A percentile compares a stretch with the other conserved stretches of the same genome.
phyloP scores from a whole-genome alignment of 2,329 filamentous ascomycete species.

The Biscogniauxia sp. region DNA sequence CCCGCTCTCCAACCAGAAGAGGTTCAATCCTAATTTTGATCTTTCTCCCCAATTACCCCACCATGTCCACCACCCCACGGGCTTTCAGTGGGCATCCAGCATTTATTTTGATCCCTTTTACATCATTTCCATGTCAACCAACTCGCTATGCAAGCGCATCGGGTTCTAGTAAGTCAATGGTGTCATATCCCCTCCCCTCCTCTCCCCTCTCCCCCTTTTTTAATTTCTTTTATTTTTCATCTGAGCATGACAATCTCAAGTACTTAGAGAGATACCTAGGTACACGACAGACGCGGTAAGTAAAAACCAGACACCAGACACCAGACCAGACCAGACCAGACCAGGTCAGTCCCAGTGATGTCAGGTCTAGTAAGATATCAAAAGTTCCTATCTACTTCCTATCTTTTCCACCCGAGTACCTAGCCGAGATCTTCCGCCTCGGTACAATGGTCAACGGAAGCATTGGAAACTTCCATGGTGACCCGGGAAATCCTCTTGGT shows the following conservation, averaged over 20 bases:
- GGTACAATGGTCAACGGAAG: slow-evolving; percentile 19
- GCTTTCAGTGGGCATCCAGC: neutral
- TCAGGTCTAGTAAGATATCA: too few species aligned
- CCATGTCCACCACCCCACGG: neutral
- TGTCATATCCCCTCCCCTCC: too few species aligned
- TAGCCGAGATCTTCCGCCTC: slow-evolving; percentile 33
- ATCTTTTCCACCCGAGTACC: slow-evolving; percentile 17
- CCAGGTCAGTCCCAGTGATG: too few species aligned
- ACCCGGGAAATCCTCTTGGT: slow-evolving; percentile 37
- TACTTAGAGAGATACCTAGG: too few species aligned
- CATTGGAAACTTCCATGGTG: slow-evolving; percentile 16
- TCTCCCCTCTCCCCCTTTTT: too few species aligned
- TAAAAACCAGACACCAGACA: neutral
- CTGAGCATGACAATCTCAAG: too few species aligned
- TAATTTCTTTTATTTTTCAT: too few species aligned
- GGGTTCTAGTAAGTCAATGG: too few species aligned
- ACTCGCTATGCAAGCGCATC: neutral
- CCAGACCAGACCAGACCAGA: too few species aligned
- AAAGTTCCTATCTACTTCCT: too few species aligned
- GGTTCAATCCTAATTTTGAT: neutral
- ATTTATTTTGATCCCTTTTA: neutral
- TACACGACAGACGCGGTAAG: neutral
- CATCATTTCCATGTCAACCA: neutral
- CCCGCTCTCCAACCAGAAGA: neutral
- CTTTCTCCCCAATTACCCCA: neutral